Evolutionary conservation across 2,329 filamentous ascomycete genomes (phyloP), one percentile per base, ranked within the genome.

Genomic region (Fusarium sp.): DNA sequence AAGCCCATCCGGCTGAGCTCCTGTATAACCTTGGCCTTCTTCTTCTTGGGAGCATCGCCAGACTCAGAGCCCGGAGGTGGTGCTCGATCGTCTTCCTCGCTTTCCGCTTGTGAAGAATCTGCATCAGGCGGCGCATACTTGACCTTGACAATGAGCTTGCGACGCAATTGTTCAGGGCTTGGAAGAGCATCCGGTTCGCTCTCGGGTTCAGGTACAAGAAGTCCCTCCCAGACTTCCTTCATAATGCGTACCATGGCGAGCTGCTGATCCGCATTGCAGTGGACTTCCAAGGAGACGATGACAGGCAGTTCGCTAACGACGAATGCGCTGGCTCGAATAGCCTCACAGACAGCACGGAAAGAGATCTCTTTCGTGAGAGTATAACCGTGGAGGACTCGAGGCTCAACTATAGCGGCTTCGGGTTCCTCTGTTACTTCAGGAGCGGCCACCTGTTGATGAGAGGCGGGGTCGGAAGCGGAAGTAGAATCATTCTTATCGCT

Each of bases 201-300:
- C 9, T 77, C 87, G 54, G 81, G 83, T 23, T 81, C 78, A 2
- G 90, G 85, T 3, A 97, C 83, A 11, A 98, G 83, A 62, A 90
- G 84, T 1, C 86, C 90, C n/a, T 85, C 85, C 93, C 94, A 99
- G 27, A 89, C 88, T 66, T 97, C 88, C 67, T 90, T 86, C 89
- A 99, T 98, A 75, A 98, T 97, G 65, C 92, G 86, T 7, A 97
- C 94, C 93, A 98, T 98, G 61, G 91, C 86, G 69, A 92, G 87
- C 78, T 99, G 96, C 80, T 99, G 96, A 59, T 91, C 87, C 0
- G 88, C 81, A 66, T 85, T 86, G 69, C 93, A 94, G 81, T 98
- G 96, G 0, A 98, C 93, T 80, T 99, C 96, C 32, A 99, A 86
- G 76, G 93, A 97, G 73, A 98, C 91, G 63, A 98, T 95, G n/a